phyloP scores from a whole-genome alignment of 2,329 filamentous ascomycete species.

The Hyphodiscus sp. region DNA sequence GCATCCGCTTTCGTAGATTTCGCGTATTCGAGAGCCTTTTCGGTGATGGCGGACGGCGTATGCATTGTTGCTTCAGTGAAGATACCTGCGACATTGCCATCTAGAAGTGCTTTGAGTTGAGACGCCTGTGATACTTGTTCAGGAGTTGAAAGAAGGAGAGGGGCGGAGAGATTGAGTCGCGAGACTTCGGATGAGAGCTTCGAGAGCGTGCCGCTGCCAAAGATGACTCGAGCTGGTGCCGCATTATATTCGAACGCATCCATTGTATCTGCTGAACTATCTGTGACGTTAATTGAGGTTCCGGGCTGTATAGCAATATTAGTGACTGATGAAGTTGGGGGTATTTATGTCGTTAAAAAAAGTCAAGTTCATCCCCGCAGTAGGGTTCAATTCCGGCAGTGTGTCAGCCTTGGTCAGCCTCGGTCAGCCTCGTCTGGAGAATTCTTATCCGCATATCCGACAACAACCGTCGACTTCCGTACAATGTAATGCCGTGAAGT shows the following conservation, averaged over 20 bases:
- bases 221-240: constrained; percentile 48
- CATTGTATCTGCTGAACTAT: constrained; percentile 30
- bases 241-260: constrained; percentile 49
- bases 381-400: not conserved
- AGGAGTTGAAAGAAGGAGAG: constrained; percentile 51
- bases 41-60: constrained; percentile 51
- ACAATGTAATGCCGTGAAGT: too few species aligned
- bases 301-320: not conserved
- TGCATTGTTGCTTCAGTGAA: constrained; percentile 57
- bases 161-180: constrained; percentile 41
- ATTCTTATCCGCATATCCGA: too few species aligned
- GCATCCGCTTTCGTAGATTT: constrained; percentile 42
- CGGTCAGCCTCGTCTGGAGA: too few species aligned
- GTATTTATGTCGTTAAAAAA: not conserved
- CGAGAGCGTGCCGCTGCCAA: constrained; percentile 47
- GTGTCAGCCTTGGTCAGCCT: not conserved
- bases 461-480: too few species aligned
- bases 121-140: constrained; percentile 41
- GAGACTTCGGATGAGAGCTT: constrained; percentile 38
- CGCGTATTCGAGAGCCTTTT: constrained; percentile 45
- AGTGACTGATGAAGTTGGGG: not conserved
- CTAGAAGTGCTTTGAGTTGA: constrained; percentile 38
- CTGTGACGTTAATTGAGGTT: not conserved
- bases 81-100: constrained; percentile 40
- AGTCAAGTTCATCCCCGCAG: too few species aligned